These are phyloP conservation scores for Pulicaria dysenterica DNA, from an alignment of 129 eudicot species.

Conservation along the genomic window DNA sequence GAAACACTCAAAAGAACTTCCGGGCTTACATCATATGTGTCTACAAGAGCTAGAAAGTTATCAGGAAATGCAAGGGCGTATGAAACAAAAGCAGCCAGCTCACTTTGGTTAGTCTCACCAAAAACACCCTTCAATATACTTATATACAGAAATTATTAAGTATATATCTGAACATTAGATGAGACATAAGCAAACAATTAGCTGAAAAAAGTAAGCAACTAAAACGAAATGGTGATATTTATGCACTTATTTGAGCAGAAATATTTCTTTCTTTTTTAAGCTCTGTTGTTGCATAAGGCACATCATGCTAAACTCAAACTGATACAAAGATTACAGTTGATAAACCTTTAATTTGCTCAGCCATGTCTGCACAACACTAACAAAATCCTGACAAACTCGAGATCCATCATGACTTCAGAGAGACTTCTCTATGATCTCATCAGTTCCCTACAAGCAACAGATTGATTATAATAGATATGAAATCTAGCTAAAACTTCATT, in stretches of 20 bases:
- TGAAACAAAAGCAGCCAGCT: constrained; percentile 89
- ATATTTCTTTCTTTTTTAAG: not conserved
- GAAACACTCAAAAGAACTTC: not conserved
- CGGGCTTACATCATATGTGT: constrained; percentile 93
- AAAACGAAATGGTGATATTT: not conserved
- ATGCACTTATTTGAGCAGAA: not conserved
- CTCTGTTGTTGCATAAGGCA: not conserved
- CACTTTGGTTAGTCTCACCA: constrained; percentile 93
- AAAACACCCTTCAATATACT: constrained; percentile 57
- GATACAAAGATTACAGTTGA: too few species aligned
- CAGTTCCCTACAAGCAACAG: constrained; percentile 65
- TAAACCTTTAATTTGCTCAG: constrained; percentile 81
- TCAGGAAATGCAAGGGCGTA: constrained; percentile 92
- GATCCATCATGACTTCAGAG: constrained; percentile 76
- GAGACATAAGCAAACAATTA: not conserved
- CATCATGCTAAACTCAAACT: too few species aligned
- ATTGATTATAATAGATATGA: constrained; percentile 2
- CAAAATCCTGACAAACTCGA: constrained; percentile 73
- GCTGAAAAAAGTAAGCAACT: too few species aligned
- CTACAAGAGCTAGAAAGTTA: constrained; percentile 92
- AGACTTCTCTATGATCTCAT: constrained; percentile 82
- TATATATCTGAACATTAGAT: not conserved
- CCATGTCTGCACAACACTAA: constrained; percentile 77
- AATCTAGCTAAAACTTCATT: not conserved
- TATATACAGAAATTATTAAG: not conserved